Evolutionary conservation across 352 stramenopile species (phyloP).

Genomic region (Pseudoperonospora humuli): DNA sequence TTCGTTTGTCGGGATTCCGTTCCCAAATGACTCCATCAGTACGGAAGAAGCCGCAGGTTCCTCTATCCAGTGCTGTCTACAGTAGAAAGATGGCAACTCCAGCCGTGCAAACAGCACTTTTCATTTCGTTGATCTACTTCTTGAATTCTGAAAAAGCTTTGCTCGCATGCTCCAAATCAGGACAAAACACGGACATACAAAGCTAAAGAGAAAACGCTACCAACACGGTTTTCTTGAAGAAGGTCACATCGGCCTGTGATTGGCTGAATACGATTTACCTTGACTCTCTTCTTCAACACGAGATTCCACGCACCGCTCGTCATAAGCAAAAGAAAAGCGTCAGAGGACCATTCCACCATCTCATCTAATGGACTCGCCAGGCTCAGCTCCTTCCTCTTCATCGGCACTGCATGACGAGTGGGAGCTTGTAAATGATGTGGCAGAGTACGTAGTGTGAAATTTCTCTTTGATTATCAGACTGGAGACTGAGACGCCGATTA

Average conservation of each 20-base stretch:
- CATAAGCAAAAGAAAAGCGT: slow-evolving; percentile 11
- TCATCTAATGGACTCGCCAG: slow-evolving; percentile 17
- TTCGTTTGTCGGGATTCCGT: slow-evolving; percentile 27
- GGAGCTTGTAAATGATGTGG: slow-evolving; percentile 59
- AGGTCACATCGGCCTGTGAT: too few relatives aligned
- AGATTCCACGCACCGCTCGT: too few relatives aligned
- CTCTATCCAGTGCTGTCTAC: slow-evolving; percentile 18
- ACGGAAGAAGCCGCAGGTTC: slow-evolving; percentile 2
- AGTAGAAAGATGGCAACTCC: slow-evolving; percentile 10
- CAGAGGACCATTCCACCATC: too few relatives aligned
- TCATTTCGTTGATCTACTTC: background rate
- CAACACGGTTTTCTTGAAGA: too few relatives aligned
- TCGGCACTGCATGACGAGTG: slow-evolving; percentile 44
- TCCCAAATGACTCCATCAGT: slow-evolving; percentile 21
- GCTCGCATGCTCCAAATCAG: background rate
- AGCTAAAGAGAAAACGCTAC: too few relatives aligned
- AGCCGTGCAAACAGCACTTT: background rate
- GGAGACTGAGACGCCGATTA: slow-evolving; percentile 5
- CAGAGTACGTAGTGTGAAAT: slow-evolving; percentile 36
- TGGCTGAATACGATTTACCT: too few relatives aligned
- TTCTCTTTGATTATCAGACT: slow-evolving; percentile 1
- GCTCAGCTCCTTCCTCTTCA: slow-evolving; percentile 13
- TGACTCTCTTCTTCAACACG: too few relatives aligned
- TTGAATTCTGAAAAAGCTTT: too few relatives aligned
- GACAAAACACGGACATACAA: too few relatives aligned